phyloP scores from a whole-genome alignment of 2,329 filamentous ascomycete species.

The Diaporthe helianthi region DNA sequence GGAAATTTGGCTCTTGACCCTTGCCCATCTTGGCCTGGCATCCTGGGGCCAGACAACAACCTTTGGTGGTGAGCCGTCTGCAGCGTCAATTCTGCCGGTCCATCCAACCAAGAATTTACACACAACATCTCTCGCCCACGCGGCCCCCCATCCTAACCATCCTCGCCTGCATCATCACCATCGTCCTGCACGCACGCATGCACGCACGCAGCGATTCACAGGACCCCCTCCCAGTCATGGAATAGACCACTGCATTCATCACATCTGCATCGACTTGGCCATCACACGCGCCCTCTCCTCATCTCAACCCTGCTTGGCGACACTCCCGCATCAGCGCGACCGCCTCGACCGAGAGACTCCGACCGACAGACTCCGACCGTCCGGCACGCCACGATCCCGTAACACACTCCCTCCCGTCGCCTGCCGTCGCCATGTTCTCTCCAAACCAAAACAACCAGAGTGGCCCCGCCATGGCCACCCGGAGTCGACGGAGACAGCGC shows the following conservation, averaged over 20 bases:
- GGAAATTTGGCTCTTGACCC: conserved; percentile 11
- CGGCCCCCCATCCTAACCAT: conserved; percentile 15
- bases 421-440: conserved; percentile 62
- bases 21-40: conserved; percentile 20
- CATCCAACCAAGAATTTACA: conserved; percentile 30
- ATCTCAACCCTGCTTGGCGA: conserved; percentile 11
- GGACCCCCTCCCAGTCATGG: conserved; percentile 26
- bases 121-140: conserved; percentile 23
- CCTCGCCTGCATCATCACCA: conserved; percentile 23
- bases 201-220: conserved; percentile 5
- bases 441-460: conserved; percentile 55
- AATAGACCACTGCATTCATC: conserved; percentile 23
- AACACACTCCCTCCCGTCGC: conserved; percentile 25
- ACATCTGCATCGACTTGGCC: conserved; percentile 17
- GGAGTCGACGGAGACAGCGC: conserved; percentile 68
- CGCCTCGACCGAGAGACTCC: neutral
- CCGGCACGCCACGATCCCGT: conserved; percentile 19
- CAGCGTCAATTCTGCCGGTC: conserved; percentile 21
- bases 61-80: conserved; percentile 24
- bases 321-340: conserved; percentile 8
- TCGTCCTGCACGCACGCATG: conserved; percentile 4
- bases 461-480: conserved; percentile 62
- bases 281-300: neutral
- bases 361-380: neutral
- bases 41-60: conserved; percentile 24